A percentile compares a stretch with the other conserved stretches of the same genome.
These are phyloP conservation scores for Kondoa malvinella DNA, from an alignment of 768 basidiomycete genomes.

Conservation along the genomic window DNA sequence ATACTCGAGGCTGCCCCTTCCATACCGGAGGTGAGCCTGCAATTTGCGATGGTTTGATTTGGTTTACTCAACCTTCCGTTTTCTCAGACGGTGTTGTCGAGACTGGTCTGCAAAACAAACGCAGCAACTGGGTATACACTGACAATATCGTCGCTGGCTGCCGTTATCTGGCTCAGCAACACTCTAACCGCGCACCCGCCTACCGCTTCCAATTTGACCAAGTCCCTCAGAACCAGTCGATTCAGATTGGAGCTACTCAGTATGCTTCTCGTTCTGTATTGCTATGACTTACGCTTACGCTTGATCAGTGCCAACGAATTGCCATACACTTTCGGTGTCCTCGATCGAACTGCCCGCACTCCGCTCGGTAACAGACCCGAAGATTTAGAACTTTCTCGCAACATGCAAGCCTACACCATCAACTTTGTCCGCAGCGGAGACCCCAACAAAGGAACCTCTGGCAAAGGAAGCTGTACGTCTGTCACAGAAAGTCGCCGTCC, in stretches of 20 bases:
- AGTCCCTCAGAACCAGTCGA: constrained; percentile 15
- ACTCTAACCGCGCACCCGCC: not conserved
- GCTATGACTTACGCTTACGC: too few species aligned
- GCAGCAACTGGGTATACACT: constrained; percentile 13
- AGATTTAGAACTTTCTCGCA: not conserved
- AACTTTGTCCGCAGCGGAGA: constrained; percentile 8
- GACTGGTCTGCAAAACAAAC: constrained; percentile 23
- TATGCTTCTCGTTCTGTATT: too few species aligned
- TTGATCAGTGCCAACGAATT: constrained; percentile 12
- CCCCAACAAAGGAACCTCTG: not conserved
- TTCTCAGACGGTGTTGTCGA: constrained; percentile 18
- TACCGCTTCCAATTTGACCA: constrained; percentile 10
- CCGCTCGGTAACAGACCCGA: constrained; percentile 1
- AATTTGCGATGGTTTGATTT: too few species aligned
- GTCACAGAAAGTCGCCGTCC: not conserved
- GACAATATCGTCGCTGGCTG: constrained; percentile 10
- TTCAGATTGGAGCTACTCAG: constrained; percentile 9
- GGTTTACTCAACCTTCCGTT: too few species aligned
- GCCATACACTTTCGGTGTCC: constrained; percentile 15
- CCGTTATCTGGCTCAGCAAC: constrained; percentile 7
- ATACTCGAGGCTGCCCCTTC: constrained; percentile 20
- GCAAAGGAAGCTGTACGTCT: not conserved
- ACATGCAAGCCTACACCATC: constrained; percentile 11
- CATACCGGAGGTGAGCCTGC: constrained; percentile 14
- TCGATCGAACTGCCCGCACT: constrained; percentile 5